phyloP scores from a whole-genome alignment of 1,139 yeast genomes.

The Protomyces pachydermus region DNA sequence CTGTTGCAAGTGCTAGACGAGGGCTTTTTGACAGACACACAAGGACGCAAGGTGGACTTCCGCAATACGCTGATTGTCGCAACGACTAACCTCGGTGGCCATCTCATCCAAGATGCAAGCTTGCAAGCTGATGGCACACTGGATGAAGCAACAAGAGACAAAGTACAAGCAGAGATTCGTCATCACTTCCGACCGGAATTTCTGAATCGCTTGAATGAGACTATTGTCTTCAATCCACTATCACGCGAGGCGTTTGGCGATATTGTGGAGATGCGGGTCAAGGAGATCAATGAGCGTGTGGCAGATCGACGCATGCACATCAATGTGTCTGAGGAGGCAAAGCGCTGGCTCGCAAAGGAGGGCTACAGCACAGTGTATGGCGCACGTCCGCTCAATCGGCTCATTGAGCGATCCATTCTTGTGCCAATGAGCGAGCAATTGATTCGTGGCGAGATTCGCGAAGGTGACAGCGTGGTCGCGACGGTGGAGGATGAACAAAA shows the following conservation, averaged over 20 bases:
- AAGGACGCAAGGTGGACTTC: conserved; percentile 90
- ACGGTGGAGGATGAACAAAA: conserved; percentile 38
- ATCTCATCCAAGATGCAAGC: conserved; percentile 56
- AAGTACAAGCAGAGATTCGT: conserved; percentile 66
- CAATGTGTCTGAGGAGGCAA: conserved; percentile 54
- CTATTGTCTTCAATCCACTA: conserved; percentile 80
- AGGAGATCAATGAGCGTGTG: conserved; percentile 72
- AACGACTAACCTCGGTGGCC: conserved; percentile 97
- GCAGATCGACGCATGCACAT: conserved; percentile 72
- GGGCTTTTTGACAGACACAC: conserved; percentile 89
- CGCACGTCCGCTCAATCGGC: conserved; percentile 90
- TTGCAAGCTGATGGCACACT: conserved; percentile 40
- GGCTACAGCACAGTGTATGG: conserved; percentile 93
- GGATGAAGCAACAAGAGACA: conserved; percentile 45
- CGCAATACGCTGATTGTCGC: conserved; percentile 91
- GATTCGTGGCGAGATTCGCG: conserved; percentile 71
- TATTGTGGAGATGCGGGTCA: conserved; percentile 76
- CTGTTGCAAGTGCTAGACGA: conserved; percentile 89
- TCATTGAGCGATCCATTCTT: conserved; percentile 71
- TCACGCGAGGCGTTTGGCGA: conserved; percentile 66
- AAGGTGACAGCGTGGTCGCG: conserved; percentile 56
- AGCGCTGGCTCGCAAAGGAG: conserved; percentile 67
- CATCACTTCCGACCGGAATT: conserved; percentile 86
- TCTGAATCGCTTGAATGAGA: conserved; percentile 86
- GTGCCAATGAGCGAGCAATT: conserved; percentile 80